These are phyloP conservation scores for Lichenothelia convexa DNA, from an alignment of 495 filamentous ascomycete species.

Conservation along the genomic window DNA sequence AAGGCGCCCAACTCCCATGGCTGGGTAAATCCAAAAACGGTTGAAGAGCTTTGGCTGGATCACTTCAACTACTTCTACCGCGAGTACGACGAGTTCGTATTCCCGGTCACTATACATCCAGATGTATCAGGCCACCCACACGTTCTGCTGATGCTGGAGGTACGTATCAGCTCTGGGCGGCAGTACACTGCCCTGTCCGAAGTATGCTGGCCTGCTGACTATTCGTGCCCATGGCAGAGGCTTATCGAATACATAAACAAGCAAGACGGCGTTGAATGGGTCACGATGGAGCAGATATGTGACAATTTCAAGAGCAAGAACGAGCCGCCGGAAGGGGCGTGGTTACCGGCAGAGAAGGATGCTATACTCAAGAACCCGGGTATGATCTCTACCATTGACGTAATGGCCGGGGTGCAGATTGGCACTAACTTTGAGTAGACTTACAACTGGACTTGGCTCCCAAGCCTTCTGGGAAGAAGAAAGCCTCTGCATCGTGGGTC, in stretches of 20 bases:
- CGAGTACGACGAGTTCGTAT: constrained; percentile 43
- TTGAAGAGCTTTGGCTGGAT: constrained; percentile 39
- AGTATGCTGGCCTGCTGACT: too few relatives aligned
- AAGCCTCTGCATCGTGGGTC: too few relatives aligned
- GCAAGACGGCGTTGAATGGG: constrained; percentile 35
- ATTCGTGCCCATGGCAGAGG: constrained; percentile 10
- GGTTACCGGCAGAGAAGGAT: constrained; percentile 44
- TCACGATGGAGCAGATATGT: constrained; percentile 36
- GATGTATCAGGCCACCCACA: constrained; percentile 41
- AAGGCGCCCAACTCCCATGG: constrained; percentile 34
- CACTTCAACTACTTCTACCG: constrained; percentile 43
- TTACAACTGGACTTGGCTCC: too few relatives aligned
- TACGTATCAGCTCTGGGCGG: constrained; percentile 14
- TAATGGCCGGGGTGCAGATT: too few relatives aligned
- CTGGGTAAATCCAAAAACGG: constrained; percentile 35
- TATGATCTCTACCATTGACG: too few relatives aligned
- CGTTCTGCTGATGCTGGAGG: constrained; percentile 37
- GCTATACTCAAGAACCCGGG: constrained; percentile 33
- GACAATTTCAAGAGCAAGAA: constrained; percentile 47
- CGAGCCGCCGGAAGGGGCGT: constrained; percentile 40
- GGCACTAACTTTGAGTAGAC: too few relatives aligned
- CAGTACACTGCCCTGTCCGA: too few relatives aligned
- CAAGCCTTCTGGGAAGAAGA: too few relatives aligned
- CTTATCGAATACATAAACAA: constrained; percentile 32
- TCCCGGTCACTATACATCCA: constrained; percentile 42